Evolutionary conservation across 768 basidiomycete species (phyloP), one percentile per base, ranked within the genome.

Genomic region (Leccinum variicolor): DNA sequence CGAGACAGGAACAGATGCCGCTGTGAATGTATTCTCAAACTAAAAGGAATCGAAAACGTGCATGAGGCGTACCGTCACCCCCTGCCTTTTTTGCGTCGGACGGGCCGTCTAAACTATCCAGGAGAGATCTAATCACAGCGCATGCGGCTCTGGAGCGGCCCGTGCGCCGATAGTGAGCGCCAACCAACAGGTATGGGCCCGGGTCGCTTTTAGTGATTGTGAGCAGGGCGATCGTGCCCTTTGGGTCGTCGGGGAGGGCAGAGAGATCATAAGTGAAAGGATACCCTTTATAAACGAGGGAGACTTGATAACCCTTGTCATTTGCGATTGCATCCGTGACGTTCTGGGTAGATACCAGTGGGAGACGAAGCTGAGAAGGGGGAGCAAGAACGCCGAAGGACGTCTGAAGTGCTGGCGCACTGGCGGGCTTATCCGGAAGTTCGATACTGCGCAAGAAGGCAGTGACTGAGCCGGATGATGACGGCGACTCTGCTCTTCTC

Each of bases 111-210:
- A 66, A 31, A 36, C 3, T 61, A 10, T 62, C 55, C 23, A 72
- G 61, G 13, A 72, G 55, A 4, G 69, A 68, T 60, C 62, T 63
- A 34, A 72, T 65, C 8, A 72, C 63, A 47, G 65, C 52, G 45
- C 70, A 55, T 13, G 70, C 70, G 52, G 70, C 70, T 53, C 61
- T 62, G 54, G 70, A 57, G 31, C 70, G 72, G 53, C 69, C 70
- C 48, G 70, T 72, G 39, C 72, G 68, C 57, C 70, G 67, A 60
- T 72, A 72, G 62, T 70, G 72, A 29, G 72, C 70, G 11, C 64
- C 62, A 25, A 72, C 58, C 41, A 72, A 46, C 54, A 72, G 29
- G 62, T 72, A 72, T 55, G 70, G 58, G 39, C 70, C 72, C 13
- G 70, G 72, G 59, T 70, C 72, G 23, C 68, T 68, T 29, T 67